A percentile compares a stretch with the other conserved stretches of the same genome.
Conservation (phyloP, 2,329 filamentous ascomycete genomes). For the Claviceps purpurea region DNA sequence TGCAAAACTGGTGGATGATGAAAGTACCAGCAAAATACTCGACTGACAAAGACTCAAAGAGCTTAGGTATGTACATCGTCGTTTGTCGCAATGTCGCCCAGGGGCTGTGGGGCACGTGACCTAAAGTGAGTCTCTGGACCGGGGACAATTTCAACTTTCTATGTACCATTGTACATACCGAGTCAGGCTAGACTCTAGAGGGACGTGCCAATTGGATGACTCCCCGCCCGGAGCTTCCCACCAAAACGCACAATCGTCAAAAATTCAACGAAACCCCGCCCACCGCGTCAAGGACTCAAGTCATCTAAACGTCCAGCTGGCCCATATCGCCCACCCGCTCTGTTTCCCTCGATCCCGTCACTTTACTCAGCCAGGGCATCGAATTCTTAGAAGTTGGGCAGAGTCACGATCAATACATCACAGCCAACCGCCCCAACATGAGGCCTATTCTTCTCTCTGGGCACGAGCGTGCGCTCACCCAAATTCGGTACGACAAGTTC, state of each 20-base stretch:
- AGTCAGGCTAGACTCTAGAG: neutral
- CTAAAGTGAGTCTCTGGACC: neutral
- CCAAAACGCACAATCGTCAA: conserved; percentile 34
- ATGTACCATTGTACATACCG: neutral
- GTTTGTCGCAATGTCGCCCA: too few species aligned
- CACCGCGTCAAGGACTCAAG: conserved; percentile 14
- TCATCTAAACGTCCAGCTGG: conserved; percentile 12
- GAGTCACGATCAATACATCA: conserved; percentile 2
- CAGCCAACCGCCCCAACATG: conserved; percentile 49
- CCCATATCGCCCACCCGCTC: conserved; percentile 11
- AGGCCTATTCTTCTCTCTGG: conserved; percentile 91
- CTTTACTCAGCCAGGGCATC: conserved; percentile 2
- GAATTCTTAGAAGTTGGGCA: neutral
- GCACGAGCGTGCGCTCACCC: conserved; percentile 92
- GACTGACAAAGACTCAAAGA: too few species aligned
- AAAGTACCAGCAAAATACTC: neutral
- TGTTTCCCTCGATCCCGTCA: conserved; percentile 11
- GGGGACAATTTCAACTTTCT: neutral
- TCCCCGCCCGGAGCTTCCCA: conserved; percentile 15
- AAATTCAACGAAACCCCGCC: conserved; percentile 22
- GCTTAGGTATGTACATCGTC: too few species aligned
- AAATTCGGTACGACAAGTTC: conserved; percentile 57
- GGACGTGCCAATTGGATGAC: neutral
- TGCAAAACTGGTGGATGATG: neutral
- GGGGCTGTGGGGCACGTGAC: neutral